Conservation (phyloP, 306 rosid genomes). For the barrel medic (Medicago truncatula) region DNA sequence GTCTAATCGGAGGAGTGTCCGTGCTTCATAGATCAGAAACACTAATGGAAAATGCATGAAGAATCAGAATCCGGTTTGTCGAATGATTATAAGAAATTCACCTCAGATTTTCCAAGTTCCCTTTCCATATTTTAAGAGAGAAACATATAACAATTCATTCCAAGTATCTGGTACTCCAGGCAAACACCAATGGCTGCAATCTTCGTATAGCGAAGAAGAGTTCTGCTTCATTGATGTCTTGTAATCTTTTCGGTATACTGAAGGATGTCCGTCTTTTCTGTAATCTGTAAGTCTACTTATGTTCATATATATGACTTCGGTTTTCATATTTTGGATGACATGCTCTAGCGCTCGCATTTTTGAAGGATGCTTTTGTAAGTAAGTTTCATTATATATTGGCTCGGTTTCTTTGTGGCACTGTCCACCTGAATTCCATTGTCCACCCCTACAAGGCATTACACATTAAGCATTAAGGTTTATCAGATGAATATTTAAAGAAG, state of each 20-base stretch:
- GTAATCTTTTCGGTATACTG: conserved; percentile 63
- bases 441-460: conserved; percentile 67
- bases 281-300: conserved; percentile 84
- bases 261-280: conserved; percentile 93
- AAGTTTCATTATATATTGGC: conserved; percentile 66
- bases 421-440: conserved; percentile 98
- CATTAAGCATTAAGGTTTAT: neutral
- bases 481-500: too few relatives aligned
- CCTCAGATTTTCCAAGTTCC: conserved; percentile 44
- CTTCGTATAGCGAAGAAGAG: conserved; percentile 44
- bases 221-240: conserved; percentile 45
- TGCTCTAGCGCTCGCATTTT: conserved; percentile 85
- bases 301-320: conserved; percentile 74
- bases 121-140: conserved; percentile 50
- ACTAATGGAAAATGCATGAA: conserved; percentile 28
- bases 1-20: too few relatives aligned
- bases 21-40: too few relatives aligned
- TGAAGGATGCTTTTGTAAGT: conserved; percentile 67
- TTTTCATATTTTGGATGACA: conserved; percentile 70
- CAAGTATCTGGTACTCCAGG: conserved; percentile 71
- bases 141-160: conserved; percentile 57
- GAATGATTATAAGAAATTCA: neutral
- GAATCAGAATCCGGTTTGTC: conserved; percentile 1
- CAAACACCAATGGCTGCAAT: conserved; percentile 78
- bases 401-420: conserved; percentile 80